phyloP scores from a whole-genome alignment of 352 stramenopile species.

The Pythium aquatile region DNA sequence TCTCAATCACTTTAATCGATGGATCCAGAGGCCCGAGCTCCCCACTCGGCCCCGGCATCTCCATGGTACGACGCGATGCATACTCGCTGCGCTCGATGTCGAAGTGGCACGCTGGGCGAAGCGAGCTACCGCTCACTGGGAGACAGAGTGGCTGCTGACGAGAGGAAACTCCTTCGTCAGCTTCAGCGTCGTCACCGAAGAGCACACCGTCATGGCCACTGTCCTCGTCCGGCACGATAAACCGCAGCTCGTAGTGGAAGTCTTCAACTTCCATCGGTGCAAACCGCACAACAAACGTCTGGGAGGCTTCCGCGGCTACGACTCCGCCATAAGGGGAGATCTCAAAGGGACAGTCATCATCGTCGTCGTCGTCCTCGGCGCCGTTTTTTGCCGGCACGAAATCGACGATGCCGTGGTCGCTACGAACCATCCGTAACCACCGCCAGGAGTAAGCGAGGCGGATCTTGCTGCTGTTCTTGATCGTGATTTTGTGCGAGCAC shows the following conservation, averaged over 20 bases:
- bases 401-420: slow-evolving; percentile 2
- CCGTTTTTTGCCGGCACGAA: slow-evolving; percentile 13
- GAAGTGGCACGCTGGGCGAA: slow-evolving; percentile 92
- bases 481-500: slow-evolving; percentile 63
- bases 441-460: slow-evolving; percentile 54
- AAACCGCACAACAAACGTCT: slow-evolving; percentile 88
- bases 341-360: slow-evolving; percentile 85
- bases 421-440: slow-evolving; percentile 36
- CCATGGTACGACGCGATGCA: slow-evolving; percentile 53
- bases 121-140: slow-evolving; percentile 66
- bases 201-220: slow-evolving; percentile 4
- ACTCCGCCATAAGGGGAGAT: slow-evolving; percentile 63
- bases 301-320: slow-evolving; percentile 51
- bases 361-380: slow-evolving; percentile 25
- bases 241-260: slow-evolving; percentile 66
- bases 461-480: slow-evolving; percentile 79
- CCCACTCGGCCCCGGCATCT: slow-evolving; percentile 77
- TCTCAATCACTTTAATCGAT: slow-evolving; percentile 90
- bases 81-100: slow-evolving; percentile 92
- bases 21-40: slow-evolving; percentile 83
- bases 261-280: slow-evolving; percentile 90
- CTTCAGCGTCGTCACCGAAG: not conserved
- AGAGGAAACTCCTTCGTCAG: not conserved
- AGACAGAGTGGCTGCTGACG: slow-evolving; percentile 33
- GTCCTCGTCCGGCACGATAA: slow-evolving; percentile 27